Evolutionary conservation across 208 protist genomes (phyloP).

Genomic region (Trypanosoma lewisi): DNA sequence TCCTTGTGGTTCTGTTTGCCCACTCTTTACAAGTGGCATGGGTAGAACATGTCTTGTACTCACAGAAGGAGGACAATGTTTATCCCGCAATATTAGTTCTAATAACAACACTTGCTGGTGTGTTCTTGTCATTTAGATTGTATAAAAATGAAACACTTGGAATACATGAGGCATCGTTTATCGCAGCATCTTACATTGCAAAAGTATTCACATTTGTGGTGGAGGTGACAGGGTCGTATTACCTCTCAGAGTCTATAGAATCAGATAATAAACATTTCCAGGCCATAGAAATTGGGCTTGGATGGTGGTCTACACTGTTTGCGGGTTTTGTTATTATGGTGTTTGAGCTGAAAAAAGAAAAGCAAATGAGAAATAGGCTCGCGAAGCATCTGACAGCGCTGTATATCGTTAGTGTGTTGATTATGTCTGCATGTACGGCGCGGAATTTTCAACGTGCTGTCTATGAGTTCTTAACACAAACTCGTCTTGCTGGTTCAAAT

Average conservation of each 20-base stretch:
- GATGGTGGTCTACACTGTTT: constrained; percentile 60
- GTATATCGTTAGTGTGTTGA: constrained; percentile 33
- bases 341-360: constrained; percentile 50
- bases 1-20: constrained; percentile 57
- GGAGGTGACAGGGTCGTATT: constrained; percentile 71
- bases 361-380: constrained; percentile 31
- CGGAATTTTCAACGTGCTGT: constrained; percentile 77
- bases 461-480: constrained; percentile 82
- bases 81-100: constrained; percentile 75
- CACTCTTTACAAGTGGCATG: constrained; percentile 70
- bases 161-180: constrained; percentile 41
- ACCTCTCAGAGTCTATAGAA: constrained; percentile 36
- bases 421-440: constrained; percentile 48
- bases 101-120: constrained; percentile 63
- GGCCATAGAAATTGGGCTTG: constrained; percentile 18
- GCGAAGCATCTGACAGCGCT: constrained; percentile 31
- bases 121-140: constrained; percentile 50
- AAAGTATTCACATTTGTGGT: constrained; percentile 79
- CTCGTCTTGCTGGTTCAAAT: constrained; percentile 54
- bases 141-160: constrained; percentile 62
- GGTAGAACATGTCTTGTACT: constrained; percentile 86
- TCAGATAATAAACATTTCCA: background rate
- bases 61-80: constrained; percentile 72
- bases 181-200: constrained; percentile 70
- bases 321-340: constrained; percentile 47